phyloP scores from a whole-genome alignment of 768 basidiomycete genomes.

The Russula griseocarnosa region DNA sequence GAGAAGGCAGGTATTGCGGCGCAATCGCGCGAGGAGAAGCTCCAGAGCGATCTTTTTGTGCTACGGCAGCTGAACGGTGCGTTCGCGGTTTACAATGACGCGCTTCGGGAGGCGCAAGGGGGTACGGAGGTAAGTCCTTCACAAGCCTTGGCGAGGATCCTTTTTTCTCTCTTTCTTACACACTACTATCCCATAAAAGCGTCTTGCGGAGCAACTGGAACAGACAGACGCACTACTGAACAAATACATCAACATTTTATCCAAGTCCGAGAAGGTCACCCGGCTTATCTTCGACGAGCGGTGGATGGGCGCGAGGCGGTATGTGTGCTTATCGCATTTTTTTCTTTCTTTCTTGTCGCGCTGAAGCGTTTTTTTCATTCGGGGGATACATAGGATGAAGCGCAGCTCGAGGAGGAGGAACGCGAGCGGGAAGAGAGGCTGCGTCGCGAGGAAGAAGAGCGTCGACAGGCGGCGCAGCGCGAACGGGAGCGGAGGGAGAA shows the following conservation, averaged over 20 bases:
- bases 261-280: constrained; percentile 64
- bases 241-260: constrained; percentile 67
- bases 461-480: constrained; percentile 31
- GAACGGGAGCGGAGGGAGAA: constrained; percentile 49
- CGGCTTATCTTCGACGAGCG: constrained; percentile 70
- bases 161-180: neutral
- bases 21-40: constrained; percentile 60
- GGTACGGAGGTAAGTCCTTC: constrained; percentile 59
- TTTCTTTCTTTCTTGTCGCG: too few relatives aligned
- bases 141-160: neutral
- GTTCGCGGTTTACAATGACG: constrained; percentile 65
- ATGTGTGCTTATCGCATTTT: constrained; percentile 26
- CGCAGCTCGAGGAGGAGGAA: constrained; percentile 44
- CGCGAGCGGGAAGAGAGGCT: constrained; percentile 40
- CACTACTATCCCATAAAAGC: constrained; percentile 34
- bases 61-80: constrained; percentile 69
- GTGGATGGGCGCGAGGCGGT: constrained; percentile 75
- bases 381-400: constrained; percentile 51
- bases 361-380: too few relatives aligned
- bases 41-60: constrained; percentile 69
- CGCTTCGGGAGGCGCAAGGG: constrained; percentile 56
- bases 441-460: constrained; percentile 38
- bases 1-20: constrained; percentile 30
- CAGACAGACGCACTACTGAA: constrained; percentile 72
- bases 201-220: constrained; percentile 59